These are phyloP conservation scores for Euphorbia schlechtendalii DNA, from an alignment of 441 rosid species.

Conservation along the genomic window DNA sequence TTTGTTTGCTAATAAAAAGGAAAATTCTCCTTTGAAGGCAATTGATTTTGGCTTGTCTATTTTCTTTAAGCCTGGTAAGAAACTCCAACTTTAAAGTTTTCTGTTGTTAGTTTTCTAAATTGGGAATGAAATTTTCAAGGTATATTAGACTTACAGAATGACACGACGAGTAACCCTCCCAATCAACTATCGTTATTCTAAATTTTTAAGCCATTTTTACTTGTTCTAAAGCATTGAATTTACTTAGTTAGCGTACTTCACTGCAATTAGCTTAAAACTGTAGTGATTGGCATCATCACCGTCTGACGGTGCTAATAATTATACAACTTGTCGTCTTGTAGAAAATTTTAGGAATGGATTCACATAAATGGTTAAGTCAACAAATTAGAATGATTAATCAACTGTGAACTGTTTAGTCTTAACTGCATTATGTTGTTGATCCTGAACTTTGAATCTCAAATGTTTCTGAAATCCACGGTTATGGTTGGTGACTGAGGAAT, in stretches of 20 bases:
- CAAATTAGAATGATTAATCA: too few relatives aligned
- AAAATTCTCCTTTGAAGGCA: slow-evolving; percentile 94
- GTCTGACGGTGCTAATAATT: background rate
- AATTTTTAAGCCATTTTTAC: too few relatives aligned
- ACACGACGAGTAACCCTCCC: background rate
- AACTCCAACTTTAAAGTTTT: background rate
- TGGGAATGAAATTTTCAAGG: background rate
- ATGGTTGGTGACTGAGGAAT: too few relatives aligned
- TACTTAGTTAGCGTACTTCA: background rate
- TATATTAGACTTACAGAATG: background rate
- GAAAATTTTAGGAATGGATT: background rate
- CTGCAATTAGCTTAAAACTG: background rate
- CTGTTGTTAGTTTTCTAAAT: background rate
- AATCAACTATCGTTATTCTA: background rate
- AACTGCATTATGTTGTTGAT: background rate
- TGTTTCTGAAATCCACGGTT: background rate
- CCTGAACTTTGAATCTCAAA: background rate
- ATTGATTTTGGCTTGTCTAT: slow-evolving; percentile 97
- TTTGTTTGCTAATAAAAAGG: slow-evolving; percentile 92
- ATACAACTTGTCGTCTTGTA: background rate
- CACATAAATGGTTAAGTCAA: background rate
- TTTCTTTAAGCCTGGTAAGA: slow-evolving; percentile 92
- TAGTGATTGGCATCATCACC: background rate
- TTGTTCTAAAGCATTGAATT: background rate
- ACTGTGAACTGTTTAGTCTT: background rate